phyloP scores from a whole-genome alignment of 345 rosid species.

The Zanthoxylum bungeanum region DNA sequence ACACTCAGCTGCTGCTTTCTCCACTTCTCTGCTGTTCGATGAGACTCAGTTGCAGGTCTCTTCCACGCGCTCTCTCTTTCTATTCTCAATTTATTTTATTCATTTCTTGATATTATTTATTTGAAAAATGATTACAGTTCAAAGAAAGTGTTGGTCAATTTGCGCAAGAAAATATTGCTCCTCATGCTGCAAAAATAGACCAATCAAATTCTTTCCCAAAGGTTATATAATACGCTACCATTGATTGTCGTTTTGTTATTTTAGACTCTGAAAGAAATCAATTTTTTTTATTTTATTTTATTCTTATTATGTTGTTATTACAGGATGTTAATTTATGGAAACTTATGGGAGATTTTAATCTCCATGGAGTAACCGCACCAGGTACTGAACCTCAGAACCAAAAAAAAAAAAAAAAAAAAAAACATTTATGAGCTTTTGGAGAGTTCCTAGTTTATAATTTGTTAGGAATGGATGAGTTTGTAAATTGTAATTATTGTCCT shows the following conservation, averaged over 20 bases:
- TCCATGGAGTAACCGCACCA: conserved; percentile 91
- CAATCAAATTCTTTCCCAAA: conserved; percentile 76
- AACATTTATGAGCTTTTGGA: background rate
- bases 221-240: conserved; percentile 49
- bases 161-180: conserved; percentile 70
- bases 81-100: background rate
- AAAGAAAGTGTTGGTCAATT: conserved; percentile 88
- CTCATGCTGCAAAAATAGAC: conserved; percentile 73
- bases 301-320: conserved; percentile 5
- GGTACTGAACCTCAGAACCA: too few relatives aligned
- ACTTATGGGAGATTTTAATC: conserved; percentile 92
- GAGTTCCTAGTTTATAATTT: background rate
- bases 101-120: background rate
- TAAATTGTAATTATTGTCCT: too few relatives aligned
- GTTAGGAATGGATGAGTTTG: too few relatives aligned
- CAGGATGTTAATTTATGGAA: conserved; percentile 94
- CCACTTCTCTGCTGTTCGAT: conserved; percentile 80
- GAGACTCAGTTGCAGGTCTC: conserved; percentile 90
- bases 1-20: conserved; percentile 49
- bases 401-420: too few relatives aligned
- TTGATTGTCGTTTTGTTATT: background rate
- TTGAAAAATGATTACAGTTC: conserved; percentile 40
- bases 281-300: conserved; percentile 2
- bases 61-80: background rate
- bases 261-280: background rate